Evolutionary conservation across 129 eudicot species (phyloP).

Genomic region (Arctium minus): DNA sequence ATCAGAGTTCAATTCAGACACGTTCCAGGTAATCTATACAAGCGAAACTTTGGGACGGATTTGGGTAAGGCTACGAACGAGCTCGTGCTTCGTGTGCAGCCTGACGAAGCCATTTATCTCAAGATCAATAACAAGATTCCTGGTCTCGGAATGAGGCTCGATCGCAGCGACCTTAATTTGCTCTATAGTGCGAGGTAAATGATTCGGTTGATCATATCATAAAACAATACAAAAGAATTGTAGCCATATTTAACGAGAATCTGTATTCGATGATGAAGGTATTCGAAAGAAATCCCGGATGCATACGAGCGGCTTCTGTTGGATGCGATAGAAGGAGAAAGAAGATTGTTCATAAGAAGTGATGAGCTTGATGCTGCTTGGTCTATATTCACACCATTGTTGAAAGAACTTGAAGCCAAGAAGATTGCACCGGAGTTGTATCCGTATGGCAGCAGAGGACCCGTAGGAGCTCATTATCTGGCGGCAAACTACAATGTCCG

Average conservation of each 20-base stretch:
- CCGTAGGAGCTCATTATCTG: slow-evolving; percentile 91
- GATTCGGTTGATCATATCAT: neutral
- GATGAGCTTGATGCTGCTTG: slow-evolving; percentile 98
- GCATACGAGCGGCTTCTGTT: slow-evolving; percentile 85
- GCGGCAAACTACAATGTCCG: slow-evolving; percentile 87
- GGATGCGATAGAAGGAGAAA: slow-evolving; percentile 87
- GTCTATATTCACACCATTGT: slow-evolving; percentile 74
- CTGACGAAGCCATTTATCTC: slow-evolving; percentile 87
- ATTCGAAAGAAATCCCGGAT: slow-evolving; percentile 72
- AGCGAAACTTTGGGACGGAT: slow-evolving; percentile 65
- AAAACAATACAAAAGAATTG: neutral
- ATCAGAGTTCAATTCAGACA: slow-evolving; percentile 93
- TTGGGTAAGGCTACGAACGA: slow-evolving; percentile 87
- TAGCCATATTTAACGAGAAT: neutral
- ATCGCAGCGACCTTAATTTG: slow-evolving; percentile 88
- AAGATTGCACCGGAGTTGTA: slow-evolving; percentile 85
- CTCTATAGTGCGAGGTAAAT: slow-evolving; percentile 67
- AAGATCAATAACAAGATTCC: slow-evolving; percentile 93
- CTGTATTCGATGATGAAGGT: slow-evolving; percentile 41
- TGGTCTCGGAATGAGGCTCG: slow-evolving; percentile 93
- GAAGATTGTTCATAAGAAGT: slow-evolving; percentile 83
- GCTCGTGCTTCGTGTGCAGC: slow-evolving; percentile 92
- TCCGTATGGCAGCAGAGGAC: slow-evolving; percentile 95
- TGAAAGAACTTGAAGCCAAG: slow-evolving; percentile 71
- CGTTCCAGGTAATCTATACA: slow-evolving; percentile 89